Conservation (phyloP, 1,139 yeast species). For the Yamadazyma jaroonii region DNA sequence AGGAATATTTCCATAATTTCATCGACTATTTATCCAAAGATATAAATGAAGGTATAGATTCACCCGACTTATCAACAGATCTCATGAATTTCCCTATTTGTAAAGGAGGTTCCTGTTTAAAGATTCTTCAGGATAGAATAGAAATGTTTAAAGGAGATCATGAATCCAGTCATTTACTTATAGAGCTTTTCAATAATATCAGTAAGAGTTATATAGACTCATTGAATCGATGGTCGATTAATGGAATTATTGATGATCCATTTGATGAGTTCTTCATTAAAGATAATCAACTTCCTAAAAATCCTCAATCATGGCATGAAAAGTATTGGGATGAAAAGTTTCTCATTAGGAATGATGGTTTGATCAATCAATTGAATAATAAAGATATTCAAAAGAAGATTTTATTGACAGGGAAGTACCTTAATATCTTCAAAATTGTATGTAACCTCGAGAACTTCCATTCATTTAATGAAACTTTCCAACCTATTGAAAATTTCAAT, state of each 20-base stretch:
- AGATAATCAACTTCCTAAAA: slow-evolving; percentile 34
- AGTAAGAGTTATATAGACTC: slow-evolving; percentile 64
- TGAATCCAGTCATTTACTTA: slow-evolving; percentile 50
- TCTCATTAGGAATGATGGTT: slow-evolving; percentile 70
- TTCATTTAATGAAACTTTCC: slow-evolving; percentile 24
- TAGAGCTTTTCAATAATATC: slow-evolving; percentile 52
- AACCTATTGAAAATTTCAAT: slow-evolving; percentile 42
- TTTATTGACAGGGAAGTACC: slow-evolving; percentile 78
- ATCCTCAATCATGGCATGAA: slow-evolving; percentile 49
- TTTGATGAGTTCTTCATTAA: slow-evolving; percentile 79
- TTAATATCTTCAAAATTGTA: slow-evolving; percentile 69
- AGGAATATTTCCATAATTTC: slow-evolving; percentile 28
- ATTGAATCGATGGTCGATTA: slow-evolving; percentile 74
- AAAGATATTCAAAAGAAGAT: slow-evolving; percentile 62
- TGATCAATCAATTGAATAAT: slow-evolving; percentile 62
- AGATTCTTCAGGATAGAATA: slow-evolving; percentile 58
- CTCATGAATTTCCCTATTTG: slow-evolving; percentile 53
- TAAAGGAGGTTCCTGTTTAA: slow-evolving; percentile 67
- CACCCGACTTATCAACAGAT: slow-evolving; percentile 49
- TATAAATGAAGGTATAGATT: slow-evolving; percentile 32
- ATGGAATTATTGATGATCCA: slow-evolving; percentile 77
- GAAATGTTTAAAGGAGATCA: slow-evolving; percentile 66
- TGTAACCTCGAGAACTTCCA: slow-evolving; percentile 40
- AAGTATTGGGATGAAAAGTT: slow-evolving; percentile 87
- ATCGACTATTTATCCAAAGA: slow-evolving; percentile 43